Evolutionary conservation across 1,284 basidiomycete species (phyloP).

Genomic region (Gymnopus androsaceus): DNA sequence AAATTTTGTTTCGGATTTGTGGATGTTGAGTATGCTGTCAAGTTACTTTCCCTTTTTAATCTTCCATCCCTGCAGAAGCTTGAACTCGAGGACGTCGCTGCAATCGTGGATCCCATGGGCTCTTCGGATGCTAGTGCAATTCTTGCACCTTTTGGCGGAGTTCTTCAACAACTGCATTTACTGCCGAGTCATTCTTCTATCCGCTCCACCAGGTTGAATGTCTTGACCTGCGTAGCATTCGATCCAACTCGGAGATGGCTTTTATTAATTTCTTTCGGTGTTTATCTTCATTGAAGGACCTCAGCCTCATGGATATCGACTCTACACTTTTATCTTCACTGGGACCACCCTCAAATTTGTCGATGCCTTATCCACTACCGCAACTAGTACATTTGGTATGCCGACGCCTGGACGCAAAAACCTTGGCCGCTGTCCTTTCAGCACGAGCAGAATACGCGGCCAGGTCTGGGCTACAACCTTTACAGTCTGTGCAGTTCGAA

Average conservation of each 20-base stretch:
- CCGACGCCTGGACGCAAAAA: constrained; percentile 10
- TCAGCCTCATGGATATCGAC: constrained; percentile 6
- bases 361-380: constrained; percentile 11
- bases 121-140: neutral
- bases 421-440: constrained; percentile 9
- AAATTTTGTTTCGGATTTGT: constrained; percentile 49
- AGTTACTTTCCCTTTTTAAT: constrained; percentile 44
- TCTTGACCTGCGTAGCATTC: constrained; percentile 12
- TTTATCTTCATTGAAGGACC: constrained; percentile 1
- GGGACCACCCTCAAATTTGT: constrained; percentile 6
- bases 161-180: neutral
- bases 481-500: no score
- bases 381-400: constrained; percentile 13
- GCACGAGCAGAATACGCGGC: no score
- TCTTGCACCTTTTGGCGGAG: neutral
- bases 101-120: constrained; percentile 32
- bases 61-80: constrained; percentile 42
- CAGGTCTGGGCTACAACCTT: no score
- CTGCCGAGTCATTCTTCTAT: constrained; percentile 3
- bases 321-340: constrained; percentile 3
- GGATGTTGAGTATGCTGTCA: constrained; percentile 42
- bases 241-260: neutral
- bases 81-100: constrained; percentile 46
- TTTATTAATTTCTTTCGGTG: constrained; percentile 11
- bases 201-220: constrained; percentile 3